Conservation (phyloP, 495 filamentous ascomycete species). For the Trichocladium antarcticum region DNA sequence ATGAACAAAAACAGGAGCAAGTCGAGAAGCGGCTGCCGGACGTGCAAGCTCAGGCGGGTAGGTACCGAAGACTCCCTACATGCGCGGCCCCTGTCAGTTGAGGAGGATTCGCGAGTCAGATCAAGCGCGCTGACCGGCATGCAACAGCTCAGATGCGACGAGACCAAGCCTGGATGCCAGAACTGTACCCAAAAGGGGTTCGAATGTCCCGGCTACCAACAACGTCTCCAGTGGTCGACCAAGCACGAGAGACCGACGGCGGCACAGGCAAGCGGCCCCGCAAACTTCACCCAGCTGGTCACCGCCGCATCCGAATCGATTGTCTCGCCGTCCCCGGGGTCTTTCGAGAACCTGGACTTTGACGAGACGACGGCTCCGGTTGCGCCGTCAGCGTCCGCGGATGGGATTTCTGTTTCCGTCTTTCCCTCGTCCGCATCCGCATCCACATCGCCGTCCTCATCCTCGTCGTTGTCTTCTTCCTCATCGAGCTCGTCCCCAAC, state of each 20-base stretch:
- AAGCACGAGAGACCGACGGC: slow-evolving; percentile 22
- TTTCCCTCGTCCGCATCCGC: slow-evolving; percentile 1
- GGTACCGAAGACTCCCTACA: neutral
- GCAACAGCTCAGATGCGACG: slow-evolving; percentile 25
- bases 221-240: slow-evolving; percentile 29
- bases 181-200: slow-evolving; percentile 26
- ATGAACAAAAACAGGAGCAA: slow-evolving; percentile 28
- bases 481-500: slow-evolving; percentile 9
- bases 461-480: slow-evolving; percentile 1
- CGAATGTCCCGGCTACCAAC: slow-evolving; percentile 28
- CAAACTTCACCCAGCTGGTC: slow-evolving; percentile 26
- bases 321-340: neutral
- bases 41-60: slow-evolving; percentile 26
- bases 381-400: neutral
- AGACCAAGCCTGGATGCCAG: slow-evolving; percentile 22
- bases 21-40: slow-evolving; percentile 26
- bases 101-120: neutral
- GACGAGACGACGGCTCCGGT: neutral
- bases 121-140: neutral
- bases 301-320: slow-evolving; percentile 26
- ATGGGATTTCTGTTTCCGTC: neutral
- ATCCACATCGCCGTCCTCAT: neutral
- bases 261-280: slow-evolving; percentile 14
- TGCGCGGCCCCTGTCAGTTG: neutral
- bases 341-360: neutral